Evolutionary conservation across 768 basidiomycete species (phyloP), one percentile per base, ranked within the genome.

Genomic region (Psilocybe cyanescens): DNA sequence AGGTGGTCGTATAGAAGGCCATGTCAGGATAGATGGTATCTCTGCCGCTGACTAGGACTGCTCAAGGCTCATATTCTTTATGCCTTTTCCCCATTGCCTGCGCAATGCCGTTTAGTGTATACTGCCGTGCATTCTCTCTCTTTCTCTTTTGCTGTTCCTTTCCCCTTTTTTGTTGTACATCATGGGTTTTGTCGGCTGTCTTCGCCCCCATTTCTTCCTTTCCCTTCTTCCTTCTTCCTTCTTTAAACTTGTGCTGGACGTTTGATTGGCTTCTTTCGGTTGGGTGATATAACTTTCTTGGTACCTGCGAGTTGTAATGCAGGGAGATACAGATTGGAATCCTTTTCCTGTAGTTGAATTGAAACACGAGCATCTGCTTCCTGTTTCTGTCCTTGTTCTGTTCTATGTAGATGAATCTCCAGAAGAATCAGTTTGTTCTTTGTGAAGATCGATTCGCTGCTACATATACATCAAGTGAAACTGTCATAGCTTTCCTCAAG

Each of bases 1-100:
- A 49, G 49, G 30, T 46, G 63, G 54, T 65, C 61, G 58, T 61
- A 49, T 64, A 67, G 66, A 63, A 58, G 66, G 55, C 59, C 63
- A 46, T 28, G 24, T 16, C 48, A 17, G 35, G 37, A 37, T 33
- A 60, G 33, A 56, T 28, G 33, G 41, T 46, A 37, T 19, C 24
- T 29, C 35, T 31, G 29, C 54, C 60, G 52, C 17, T 35, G 17
- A 46, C 49, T 57, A 49, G 47, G 47, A 30, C 46, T 47, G 28
- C 44, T 28, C 60, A 67, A 55, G 66, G 62, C 66, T 62, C 56
- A 61, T 62, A 53, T 62, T 59, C 37, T 63, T 63, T 62, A 35
- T 60, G n/a, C 46, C 62, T 57, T 63, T 62, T 35, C 33, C 45
- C 31, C 30, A 56, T 24, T 55, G 53, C 31, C 16, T 49, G 28